phyloP scores from a whole-genome alignment of 2,329 filamentous ascomycete species.

The Ustulina deusta region DNA sequence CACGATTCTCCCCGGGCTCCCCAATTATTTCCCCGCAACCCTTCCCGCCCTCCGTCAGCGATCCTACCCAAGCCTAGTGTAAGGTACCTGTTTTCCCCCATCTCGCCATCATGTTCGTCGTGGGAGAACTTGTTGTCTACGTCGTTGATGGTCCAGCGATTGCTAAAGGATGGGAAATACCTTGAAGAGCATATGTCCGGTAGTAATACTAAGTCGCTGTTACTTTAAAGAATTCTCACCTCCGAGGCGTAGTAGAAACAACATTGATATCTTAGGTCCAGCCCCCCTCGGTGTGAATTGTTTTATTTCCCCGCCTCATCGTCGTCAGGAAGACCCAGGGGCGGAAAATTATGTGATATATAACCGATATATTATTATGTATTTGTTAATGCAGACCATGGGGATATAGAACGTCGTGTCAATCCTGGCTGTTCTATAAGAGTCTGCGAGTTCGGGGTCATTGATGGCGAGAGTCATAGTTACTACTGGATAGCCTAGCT shows the following conservation, averaged over 20 bases:
- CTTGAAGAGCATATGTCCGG: neutral
- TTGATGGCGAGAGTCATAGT: neutral
- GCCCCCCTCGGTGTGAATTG: conserved; percentile 12
- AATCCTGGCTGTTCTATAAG: neutral
- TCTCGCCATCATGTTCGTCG: conserved; percentile 3
- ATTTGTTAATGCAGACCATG: neutral
- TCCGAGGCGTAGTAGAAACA: neutral
- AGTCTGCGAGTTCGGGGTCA: neutral
- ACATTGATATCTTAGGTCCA: neutral
- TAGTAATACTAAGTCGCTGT: no score
- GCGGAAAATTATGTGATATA: conserved; percentile 20
- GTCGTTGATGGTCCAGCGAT: neutral
- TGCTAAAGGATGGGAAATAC: no score
- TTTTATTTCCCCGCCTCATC: conserved; percentile 18
- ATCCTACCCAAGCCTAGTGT: neutral
- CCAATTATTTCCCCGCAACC: conserved; percentile 34
- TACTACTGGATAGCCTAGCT: neutral
- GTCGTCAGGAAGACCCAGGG: neutral
- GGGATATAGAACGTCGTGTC: conserved; percentile 8
- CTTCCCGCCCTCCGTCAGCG: neutral
- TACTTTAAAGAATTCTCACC: neutral
- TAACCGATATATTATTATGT: conserved; percentile 11
- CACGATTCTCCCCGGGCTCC: conserved; percentile 33
- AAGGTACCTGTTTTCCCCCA: neutral
- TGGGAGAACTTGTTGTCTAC: neutral